phyloP scores from a whole-genome alignment of 257 asterid genomes.

The Plantago ovata region DNA sequence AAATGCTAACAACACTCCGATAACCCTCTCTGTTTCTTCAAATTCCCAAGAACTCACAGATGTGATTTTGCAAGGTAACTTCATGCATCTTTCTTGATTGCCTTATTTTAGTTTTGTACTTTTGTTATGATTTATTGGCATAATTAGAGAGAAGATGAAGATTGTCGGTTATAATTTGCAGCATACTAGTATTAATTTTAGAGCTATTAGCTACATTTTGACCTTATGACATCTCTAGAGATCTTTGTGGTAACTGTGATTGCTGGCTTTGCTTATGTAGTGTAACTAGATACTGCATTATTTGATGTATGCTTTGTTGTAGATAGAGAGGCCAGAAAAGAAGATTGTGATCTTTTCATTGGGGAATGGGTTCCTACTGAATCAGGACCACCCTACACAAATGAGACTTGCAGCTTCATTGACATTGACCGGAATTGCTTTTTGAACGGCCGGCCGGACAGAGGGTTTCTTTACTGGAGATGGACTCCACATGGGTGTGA shows the following conservation, averaged over 20 bases:
- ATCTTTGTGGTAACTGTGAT: too few species aligned
- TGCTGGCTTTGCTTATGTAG: slow-evolving; percentile 4
- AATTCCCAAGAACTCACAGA: slow-evolving; percentile 22
- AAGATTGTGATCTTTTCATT: slow-evolving; percentile 49
- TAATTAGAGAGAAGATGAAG: too few species aligned
- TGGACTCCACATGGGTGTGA: slow-evolving; percentile 75
- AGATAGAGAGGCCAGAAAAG: slow-evolving; percentile 28
- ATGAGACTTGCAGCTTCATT: slow-evolving; percentile 59
- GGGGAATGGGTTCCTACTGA: slow-evolving; percentile 76
- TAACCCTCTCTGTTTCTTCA: slow-evolving; percentile 16
- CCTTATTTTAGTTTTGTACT: too few species aligned
- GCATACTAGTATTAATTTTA: too few species aligned
- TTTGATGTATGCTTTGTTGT: not conserved
- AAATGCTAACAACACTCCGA: not conserved
- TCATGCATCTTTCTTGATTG: too few species aligned
- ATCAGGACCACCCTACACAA: slow-evolving; percentile 61
- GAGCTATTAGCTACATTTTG: too few species aligned
- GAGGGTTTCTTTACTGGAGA: slow-evolving; percentile 69
- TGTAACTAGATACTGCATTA: not conserved
- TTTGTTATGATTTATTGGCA: too few species aligned
- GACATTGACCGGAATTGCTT: slow-evolving; percentile 63
- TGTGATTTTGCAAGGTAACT: slow-evolving; percentile 25
- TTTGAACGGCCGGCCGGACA: slow-evolving; percentile 72
- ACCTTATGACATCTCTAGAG: too few species aligned
- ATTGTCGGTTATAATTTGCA: too few species aligned